Evolutionary conservation across 192 early-diverging fungal species (phyloP), one percentile per base, ranked within the genome.

Genomic region (Podila horticola): DNA sequence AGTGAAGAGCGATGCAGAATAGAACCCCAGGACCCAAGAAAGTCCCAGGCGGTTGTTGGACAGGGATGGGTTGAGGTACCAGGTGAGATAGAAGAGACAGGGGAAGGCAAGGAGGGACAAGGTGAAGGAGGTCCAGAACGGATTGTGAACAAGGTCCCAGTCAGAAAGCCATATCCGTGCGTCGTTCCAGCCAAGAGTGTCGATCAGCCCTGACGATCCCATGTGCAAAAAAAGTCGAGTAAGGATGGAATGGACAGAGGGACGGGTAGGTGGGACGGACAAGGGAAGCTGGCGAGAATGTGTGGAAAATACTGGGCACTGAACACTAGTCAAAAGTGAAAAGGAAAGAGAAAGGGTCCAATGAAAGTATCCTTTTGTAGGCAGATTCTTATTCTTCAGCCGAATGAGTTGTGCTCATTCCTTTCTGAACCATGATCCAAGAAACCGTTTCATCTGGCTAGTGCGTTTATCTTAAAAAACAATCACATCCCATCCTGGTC

Each of bases 21-120:
- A 81, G 15, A 81, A 81, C 0, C 77, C 71, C 17, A 73, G 17
- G 20, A 73, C 77, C 77, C 77, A 81, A 26, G 77, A 81, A n/a
- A 81, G 67, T 12, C 77, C 77, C 52, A 73, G 48, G n/a, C 77
- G 50, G 48, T 81, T 81, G 9, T 69, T 81, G 58, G 66, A 61
- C 3, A 81, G 26, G 17, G 70, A 73, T 15, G 77, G 77, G 49
- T 81, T 81, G 15, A 81, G n/a, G 51, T 45, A 69, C 77, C 77
- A 81, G 31, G 71, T 81, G 6, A 64, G 31, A 26, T 81, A 81
- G 67, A 81, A 81, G 10, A 81, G 66, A 45, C 71, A 81, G 20
- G 77, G 77, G 22, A 68, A 72, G 41, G 33, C 8, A 19, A 72
- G 7, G 50, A 79, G 12, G 11, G 75, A 68, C 49, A 81, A 28